A percentile compares a stretch with the other conserved stretches of the same genome.
Evolutionary conservation across 2,329 filamentous ascomycete species (phyloP).

Genomic region (Macroventuria anomochaeta): DNA sequence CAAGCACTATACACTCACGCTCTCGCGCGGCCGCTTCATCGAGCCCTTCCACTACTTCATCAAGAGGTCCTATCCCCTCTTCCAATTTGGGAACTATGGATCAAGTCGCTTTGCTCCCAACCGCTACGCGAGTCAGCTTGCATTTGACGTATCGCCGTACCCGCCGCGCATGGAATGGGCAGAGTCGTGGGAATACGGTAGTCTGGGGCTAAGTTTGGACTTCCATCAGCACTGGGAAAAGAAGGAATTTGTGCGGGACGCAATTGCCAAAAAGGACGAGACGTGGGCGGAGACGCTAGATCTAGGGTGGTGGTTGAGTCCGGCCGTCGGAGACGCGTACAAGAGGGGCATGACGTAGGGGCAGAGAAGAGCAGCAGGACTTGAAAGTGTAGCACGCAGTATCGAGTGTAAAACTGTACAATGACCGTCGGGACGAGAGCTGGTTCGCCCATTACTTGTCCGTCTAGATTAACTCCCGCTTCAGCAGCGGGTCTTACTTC

Average conservation of each 20-base stretch:
- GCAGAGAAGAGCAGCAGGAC: too few species aligned
- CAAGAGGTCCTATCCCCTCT: constrained; percentile 6
- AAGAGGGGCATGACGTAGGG: neutral
- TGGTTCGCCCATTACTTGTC: too few species aligned
- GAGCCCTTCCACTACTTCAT: constrained; percentile 12
- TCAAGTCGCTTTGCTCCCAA: neutral
- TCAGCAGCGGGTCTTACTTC: too few species aligned
- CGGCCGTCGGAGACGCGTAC: neutral
- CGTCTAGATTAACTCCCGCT: too few species aligned
- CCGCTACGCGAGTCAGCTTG: constrained; percentile 6
- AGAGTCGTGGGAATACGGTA: neutral
- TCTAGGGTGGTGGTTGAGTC: constrained; percentile 17
- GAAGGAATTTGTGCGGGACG: constrained; percentile 1
- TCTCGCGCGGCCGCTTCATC: constrained; percentile 13
- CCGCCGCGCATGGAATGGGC: constrained; percentile 16
- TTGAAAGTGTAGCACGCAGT: too few species aligned
- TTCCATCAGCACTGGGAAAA: constrained; percentile 9
- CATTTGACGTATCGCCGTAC: constrained; percentile 15
- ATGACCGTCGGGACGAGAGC: too few species aligned
- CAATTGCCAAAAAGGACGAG: constrained; percentile 1
- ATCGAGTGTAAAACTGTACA: too few species aligned
- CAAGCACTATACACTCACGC: constrained; percentile 16
- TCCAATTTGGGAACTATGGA: neutral
- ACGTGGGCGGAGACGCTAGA: constrained; percentile 14
- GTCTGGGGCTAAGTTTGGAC: neutral